Evolutionary conservation across 495 filamentous ascomycete species (phyloP).

Genomic region (Trichoderma virens): DNA sequence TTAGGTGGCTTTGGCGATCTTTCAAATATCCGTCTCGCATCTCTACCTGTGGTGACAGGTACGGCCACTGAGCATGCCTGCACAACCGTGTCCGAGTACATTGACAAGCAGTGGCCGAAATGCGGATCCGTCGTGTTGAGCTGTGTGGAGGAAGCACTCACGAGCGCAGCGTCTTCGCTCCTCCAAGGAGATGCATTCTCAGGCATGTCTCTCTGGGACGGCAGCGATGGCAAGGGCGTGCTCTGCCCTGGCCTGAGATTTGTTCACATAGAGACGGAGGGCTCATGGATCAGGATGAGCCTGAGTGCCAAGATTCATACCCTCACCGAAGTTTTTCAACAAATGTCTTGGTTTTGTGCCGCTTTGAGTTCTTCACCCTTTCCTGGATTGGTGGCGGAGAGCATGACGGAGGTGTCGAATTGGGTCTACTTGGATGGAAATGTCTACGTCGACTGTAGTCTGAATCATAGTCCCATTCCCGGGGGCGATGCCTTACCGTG

Average conservation of each 20-base stretch:
- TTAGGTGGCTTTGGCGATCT: background rate
- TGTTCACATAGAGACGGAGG: slow-evolving; percentile 7
- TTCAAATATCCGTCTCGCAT: background rate
- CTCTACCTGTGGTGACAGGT: slow-evolving; percentile 3
- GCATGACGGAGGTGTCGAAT: background rate
- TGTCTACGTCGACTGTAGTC: background rate
- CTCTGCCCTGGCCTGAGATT: slow-evolving; percentile 3
- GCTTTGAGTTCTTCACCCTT: slow-evolving; percentile 6
- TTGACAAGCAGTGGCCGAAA: slow-evolving; percentile 2
- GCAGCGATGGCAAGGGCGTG: background rate
- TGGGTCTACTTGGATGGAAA: background rate
- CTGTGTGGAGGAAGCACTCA: background rate
- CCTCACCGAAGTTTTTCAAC: background rate
- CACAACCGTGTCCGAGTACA: slow-evolving; percentile 4
- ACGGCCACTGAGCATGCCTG: background rate
- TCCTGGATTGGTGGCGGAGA: background rate
- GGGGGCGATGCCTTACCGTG: background rate
- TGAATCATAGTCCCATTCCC: background rate
- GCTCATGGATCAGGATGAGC: slow-evolving; percentile 3
- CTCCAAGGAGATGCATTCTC: slow-evolving; percentile 1
- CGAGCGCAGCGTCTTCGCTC: background rate
- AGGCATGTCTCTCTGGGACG: slow-evolving; percentile 9
- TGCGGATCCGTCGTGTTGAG: background rate
- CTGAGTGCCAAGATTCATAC: background rate
- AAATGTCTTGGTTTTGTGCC: slow-evolving; percentile 8